Evolutionary conservation across 768 basidiomycete species (phyloP).

Genomic region (Termitomyces sp.): DNA sequence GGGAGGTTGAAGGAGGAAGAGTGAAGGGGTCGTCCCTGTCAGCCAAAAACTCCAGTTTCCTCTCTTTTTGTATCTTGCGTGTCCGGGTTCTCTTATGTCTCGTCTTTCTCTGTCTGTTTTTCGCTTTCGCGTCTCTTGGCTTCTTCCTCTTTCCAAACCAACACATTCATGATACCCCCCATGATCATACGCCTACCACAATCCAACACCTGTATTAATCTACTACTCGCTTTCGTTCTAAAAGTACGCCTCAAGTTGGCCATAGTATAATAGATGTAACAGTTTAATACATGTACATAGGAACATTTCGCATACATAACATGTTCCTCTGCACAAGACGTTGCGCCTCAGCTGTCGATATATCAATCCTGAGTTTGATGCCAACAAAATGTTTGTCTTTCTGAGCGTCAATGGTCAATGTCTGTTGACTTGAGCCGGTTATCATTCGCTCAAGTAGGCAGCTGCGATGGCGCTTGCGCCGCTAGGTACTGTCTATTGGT

Average conservation of each 20-base stretch:
- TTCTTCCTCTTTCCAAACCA: neutral
- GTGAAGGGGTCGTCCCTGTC: neutral
- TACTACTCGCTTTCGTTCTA: slow-evolving; percentile 1
- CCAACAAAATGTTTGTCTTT: no score
- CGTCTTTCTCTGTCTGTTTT: neutral
- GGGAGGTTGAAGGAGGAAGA: slow-evolving; percentile 25
- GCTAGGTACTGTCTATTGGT: no score
- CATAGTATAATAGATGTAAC: slow-evolving; percentile 6
- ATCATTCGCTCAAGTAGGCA: no score
- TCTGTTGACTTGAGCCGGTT: no score
- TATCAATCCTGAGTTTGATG: no score
- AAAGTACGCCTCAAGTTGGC: neutral
- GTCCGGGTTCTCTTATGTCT: neutral
- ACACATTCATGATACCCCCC: slow-evolving; percentile 2
- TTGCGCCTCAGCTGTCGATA: no score
- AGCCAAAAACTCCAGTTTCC: no score
- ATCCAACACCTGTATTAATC: slow-evolving; percentile 2
- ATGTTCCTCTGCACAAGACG: neutral
- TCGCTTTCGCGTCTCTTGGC: neutral
- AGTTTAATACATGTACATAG: neutral
- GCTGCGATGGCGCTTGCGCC: no score
- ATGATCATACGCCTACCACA: neutral
- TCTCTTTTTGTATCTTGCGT: neutral
- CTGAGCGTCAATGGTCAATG: no score
- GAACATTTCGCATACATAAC: no score